Conservation (phyloP, 176 grass and related monocot species). For the Carex scoparia region DNA sequence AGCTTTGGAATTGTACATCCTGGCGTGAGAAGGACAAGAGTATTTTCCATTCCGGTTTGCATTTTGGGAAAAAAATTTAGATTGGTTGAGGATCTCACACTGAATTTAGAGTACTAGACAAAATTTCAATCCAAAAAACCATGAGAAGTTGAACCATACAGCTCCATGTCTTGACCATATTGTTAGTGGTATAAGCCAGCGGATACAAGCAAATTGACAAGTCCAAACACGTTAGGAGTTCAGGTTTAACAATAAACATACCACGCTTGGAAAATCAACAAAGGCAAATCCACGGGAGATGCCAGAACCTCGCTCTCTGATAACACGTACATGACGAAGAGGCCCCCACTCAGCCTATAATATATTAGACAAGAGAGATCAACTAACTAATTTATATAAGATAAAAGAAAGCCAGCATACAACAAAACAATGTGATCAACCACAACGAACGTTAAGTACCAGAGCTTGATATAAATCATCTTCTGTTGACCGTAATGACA, state of each 20-base stretch:
- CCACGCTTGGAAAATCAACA: slow-evolving; percentile 93
- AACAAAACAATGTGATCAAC: slow-evolving; percentile 1
- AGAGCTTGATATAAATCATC: slow-evolving; percentile 93
- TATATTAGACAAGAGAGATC: slow-evolving; percentile 52
- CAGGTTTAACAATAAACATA: slow-evolving; percentile 29
- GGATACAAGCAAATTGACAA: not conserved
- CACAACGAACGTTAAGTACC: slow-evolving; percentile 36
- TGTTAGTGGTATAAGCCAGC: not conserved
- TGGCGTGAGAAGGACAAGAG: not conserved
- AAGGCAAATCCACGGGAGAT: slow-evolving; percentile 94
- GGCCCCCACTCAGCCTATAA: slow-evolving; percentile 99
- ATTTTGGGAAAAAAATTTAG: not conserved
- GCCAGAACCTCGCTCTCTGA: slow-evolving; percentile 87
- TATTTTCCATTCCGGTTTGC: not conserved
- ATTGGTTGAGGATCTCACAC: not conserved
- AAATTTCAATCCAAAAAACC: not conserved
- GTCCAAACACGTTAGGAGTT: not conserved
- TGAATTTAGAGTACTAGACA: not conserved
- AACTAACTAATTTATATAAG: slow-evolving; percentile 23
- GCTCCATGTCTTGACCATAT: not conserved
- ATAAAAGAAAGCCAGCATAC: not conserved
- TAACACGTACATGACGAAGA: slow-evolving; percentile 85
- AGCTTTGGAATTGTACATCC: not conserved
- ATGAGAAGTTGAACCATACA: not conserved
- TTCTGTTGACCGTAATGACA: slow-evolving; percentile 80